A percentile compares a stretch with the other conserved stretches of the same genome.
phyloP scores from a whole-genome alignment of 1,284 basidiomycete genomes.

The Fomitiporia mediterranea region DNA sequence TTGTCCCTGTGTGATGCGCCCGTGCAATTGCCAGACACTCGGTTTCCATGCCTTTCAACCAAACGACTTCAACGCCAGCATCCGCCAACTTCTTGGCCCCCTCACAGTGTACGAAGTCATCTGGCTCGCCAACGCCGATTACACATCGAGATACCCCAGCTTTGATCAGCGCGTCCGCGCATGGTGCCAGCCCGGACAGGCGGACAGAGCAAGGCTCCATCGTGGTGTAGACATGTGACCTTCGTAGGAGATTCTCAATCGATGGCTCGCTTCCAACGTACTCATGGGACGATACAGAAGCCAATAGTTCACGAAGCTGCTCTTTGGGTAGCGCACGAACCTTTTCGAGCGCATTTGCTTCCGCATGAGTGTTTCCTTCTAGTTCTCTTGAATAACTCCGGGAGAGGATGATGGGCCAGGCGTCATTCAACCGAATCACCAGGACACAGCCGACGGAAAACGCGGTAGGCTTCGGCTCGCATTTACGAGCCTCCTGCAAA shows the following conservation, averaged over 20 bases:
- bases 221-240: slow-evolving; percentile 85
- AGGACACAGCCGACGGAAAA: slow-evolving; percentile 95
- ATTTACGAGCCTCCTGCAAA: slow-evolving; percentile 70
- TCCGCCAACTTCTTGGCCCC: slow-evolving; percentile 75
- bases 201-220: slow-evolving; percentile 95
- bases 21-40: slow-evolving; percentile 78
- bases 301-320: slow-evolving; percentile 42
- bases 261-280: slow-evolving; percentile 25
- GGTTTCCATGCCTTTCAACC: slow-evolving; percentile 65
- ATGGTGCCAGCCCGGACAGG: slow-evolving; percentile 83
- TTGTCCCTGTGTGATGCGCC: not conserved
- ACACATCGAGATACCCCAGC: slow-evolving; percentile 73
- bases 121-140: slow-evolving; percentile 90
- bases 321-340: slow-evolving; percentile 42
- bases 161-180: slow-evolving; percentile 80
- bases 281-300: slow-evolving; percentile 27
- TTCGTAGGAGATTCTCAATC: slow-evolving; percentile 46
- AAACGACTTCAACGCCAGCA: slow-evolving; percentile 73
- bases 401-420: slow-evolving; percentile 53
- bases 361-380: slow-evolving; percentile 94
- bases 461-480: slow-evolving; percentile 69
- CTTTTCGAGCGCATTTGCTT: slow-evolving; percentile 90
- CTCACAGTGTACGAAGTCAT: slow-evolving; percentile 93
- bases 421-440: slow-evolving; percentile 42
- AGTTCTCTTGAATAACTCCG: slow-evolving; percentile 92